Base-by-base conservation (phyloP, 1,284 basidiomycete genomes). In the Pholiota adiposa region DNA sequence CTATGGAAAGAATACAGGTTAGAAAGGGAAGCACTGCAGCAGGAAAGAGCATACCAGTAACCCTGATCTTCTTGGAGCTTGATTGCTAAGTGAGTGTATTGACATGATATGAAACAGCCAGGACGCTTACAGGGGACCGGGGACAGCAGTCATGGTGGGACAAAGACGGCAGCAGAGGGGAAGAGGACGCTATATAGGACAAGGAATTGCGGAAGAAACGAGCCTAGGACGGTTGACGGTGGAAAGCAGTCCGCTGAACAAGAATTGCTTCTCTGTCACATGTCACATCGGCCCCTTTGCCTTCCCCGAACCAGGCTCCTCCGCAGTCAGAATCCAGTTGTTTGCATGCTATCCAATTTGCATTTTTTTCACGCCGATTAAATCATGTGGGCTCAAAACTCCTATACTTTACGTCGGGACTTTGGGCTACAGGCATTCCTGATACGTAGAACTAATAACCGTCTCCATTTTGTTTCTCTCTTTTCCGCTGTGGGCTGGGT, bases 41-140 rank as follows among this genome's bases (percentile, higher is more conserved):
- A 19, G 12, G 34, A 27, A 36, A 3, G 46, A 63, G 36, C 77
- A 46, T 14, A 84, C 86, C 85, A 63, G 85, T 87, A 51, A 87
- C 72, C 70, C 85, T 80, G 60, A 87, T 85, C 75, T 83, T 85
- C 78, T 85, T 84, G 60, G 74, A 77, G 64, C 84, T 85, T 60
- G 21, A 43, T 44, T 23, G 64, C 54, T 65, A 31, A 34, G 44
- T 52, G n/a, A 56, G 54, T 59, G 36, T 43, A 51, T 36, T 23
- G 49, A 51, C 57, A 29, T 29, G 50, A 19, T 12, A 40, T 31
- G 33, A 27, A 19, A 63, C 12, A 19, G 29, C 43, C 19, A 61
- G 19, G 54, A 53, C 16, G 58, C 67, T 66, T 63, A 71, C 67
- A 70, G 58, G 51, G 65, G 61, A 49, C 63, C 63, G 53, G 66